Evolutionary conservation across 2,329 filamentous ascomycete genomes (phyloP), one percentile per base, ranked within the genome.

Genomic region (Ascochyta rabiei): DNA sequence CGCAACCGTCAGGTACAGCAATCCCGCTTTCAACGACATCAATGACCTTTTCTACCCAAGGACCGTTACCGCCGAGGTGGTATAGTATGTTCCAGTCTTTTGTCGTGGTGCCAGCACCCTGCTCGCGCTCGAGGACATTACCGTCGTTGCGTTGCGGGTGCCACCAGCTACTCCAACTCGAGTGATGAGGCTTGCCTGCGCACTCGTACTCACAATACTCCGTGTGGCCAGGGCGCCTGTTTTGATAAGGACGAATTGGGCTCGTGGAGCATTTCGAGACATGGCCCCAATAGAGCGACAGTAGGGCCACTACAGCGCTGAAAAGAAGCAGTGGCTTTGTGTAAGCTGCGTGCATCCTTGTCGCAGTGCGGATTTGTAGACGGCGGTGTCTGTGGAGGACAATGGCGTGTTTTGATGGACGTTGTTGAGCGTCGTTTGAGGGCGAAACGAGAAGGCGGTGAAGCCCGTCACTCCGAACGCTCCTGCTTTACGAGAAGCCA

Each of bases 41-140:
- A 35, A 76, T 68, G 1, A 72, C 58, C 59, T 82, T 83, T 45
- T 81, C 78, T 33, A 84, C 76, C 82, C 82, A 85, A 2, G 82
- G 82, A 0, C 82, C 79, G 64, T 82, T 81, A 2, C 83, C 82
- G 5, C 82, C 82, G 5, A 84, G 70, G 61, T 85, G 80, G 58
- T 83, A 77, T 26, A 82, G 66, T 23, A 83, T 69, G 60, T 82
- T 79, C 81, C 81, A 83, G 53, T 71, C 72, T 21, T 65, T 63
- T 4, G 64, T 69, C 13, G 63, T 59, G 6, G 58, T 41, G 7
- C 72, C 70, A 16, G 69, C 72, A 16, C 67, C 63, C 38, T 67
- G 56, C 24, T 58, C 54, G 26, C 44, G 51, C 42, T 59, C 47
- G 13, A 39, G 30, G 10, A 34, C 2, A 5, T 15, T 41, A 13